Evolutionary conservation across 176 grass and related monocot genomes (phyloP), one percentile per base, ranked within the genome.

Genomic region (Triticum dicoccoides): DNA sequence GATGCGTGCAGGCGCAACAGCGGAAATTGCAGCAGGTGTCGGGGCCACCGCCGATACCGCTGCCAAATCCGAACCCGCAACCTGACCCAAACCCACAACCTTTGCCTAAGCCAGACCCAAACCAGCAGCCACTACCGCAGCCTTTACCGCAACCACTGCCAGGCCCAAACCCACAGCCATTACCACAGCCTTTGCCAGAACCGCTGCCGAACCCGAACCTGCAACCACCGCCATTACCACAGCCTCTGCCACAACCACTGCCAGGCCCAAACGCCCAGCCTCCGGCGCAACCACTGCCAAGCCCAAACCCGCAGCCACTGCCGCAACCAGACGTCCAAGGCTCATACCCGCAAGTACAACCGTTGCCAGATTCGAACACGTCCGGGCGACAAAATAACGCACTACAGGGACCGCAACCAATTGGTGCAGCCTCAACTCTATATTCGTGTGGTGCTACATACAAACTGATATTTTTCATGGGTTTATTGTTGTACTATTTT

Each of bases 1-100:
- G 63, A 14, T 58, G 11, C 34, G 27, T n/a, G 81, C 32, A 11
- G 5, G 6, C 17, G 5, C 82, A 11, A 0, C 59, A 65, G 2
- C 24, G 79, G 5, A 81, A 33, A 20, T 2, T 81, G 5, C 79
- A 81, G 63, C 79, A 81, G 41, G 5, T 81, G 17, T 4, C 68
- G 0, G 12, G 0, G 0, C 80, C 80, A 18, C 15, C 15, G 15
- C 51, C 51, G 18, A 17, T 18, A 2, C 51, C 51, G 51, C 51
- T 54, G 51, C 51, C 51, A 54, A 54, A 76, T 25, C 45, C 78
- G 11, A 27, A 9, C 14, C 25, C 80, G 0, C 44, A 23, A 0
- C 65, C 51, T 17, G 51, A 54, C 51, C 51, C 51, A 2, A 18
- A 54, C 15, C 51, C 49, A 15, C 49, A 45, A 14, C 62, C 79